phyloP scores from a whole-genome alignment of 2,329 filamentous ascomycete genomes.

The Clonostachys solani region DNA sequence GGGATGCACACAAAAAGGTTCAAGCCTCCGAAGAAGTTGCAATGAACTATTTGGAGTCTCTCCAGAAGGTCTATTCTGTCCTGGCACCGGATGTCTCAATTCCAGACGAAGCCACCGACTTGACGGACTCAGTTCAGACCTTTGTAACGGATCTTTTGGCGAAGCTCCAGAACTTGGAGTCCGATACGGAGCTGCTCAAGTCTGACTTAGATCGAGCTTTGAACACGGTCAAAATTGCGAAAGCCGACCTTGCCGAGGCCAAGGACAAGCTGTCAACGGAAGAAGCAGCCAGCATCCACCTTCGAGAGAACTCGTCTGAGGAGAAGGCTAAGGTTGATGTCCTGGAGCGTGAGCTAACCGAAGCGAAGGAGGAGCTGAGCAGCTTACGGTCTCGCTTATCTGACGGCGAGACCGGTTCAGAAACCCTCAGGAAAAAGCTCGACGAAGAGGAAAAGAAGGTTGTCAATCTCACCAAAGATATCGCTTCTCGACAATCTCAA shows the following conservation, averaged over 20 bases:
- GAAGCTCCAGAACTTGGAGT: slow-evolving; percentile 56
- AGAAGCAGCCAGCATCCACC: slow-evolving; percentile 44
- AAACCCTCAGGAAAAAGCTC: slow-evolving; percentile 69
- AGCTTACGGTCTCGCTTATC: slow-evolving; percentile 68
- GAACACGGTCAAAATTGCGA: slow-evolving; percentile 47
- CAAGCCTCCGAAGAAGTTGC: slow-evolving; percentile 45
- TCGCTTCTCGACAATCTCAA: slow-evolving; percentile 73
- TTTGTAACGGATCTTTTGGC: slow-evolving; percentile 54
- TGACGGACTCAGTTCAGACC: slow-evolving; percentile 56
- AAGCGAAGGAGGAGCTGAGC: slow-evolving; percentile 66
- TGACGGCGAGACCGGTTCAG: slow-evolving; percentile 80
- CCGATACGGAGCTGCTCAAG: slow-evolving; percentile 53
- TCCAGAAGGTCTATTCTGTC: slow-evolving; percentile 56
- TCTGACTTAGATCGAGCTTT: slow-evolving; percentile 60
- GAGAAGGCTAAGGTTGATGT: slow-evolving; percentile 50
- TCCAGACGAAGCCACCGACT: slow-evolving; percentile 51
- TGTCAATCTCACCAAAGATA: slow-evolving; percentile 61
- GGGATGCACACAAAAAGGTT: slow-evolving; percentile 44
- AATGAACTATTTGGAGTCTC: slow-evolving; percentile 44
- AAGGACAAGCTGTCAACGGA: slow-evolving; percentile 47
- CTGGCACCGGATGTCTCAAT: slow-evolving; percentile 47
- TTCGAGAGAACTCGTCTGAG: slow-evolving; percentile 48
- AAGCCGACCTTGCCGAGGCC: slow-evolving; percentile 49
- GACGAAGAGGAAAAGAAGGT: slow-evolving; percentile 73
- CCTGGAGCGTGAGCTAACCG: slow-evolving; percentile 52